A percentile compares a stretch with the other conserved stretches of the same genome.
These are phyloP conservation scores for Aspergillus arachidicola DNA, from an alignment of 2,329 filamentous ascomycete species.

Conservation along the genomic window DNA sequence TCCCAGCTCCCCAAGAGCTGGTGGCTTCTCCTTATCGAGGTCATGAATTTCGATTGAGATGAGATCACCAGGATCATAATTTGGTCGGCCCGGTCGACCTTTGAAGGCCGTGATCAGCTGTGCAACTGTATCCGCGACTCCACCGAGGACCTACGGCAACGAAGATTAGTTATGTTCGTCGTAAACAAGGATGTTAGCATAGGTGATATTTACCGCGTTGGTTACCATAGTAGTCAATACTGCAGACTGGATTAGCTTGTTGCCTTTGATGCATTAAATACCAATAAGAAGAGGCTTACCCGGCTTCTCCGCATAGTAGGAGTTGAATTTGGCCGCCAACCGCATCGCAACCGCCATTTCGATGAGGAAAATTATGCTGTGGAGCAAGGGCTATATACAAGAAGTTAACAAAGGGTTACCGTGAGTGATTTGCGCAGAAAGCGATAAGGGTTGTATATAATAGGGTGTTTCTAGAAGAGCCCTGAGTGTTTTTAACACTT, in stretches of 20 bases:
- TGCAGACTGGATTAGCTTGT: constrained; percentile 38
- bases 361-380: constrained; percentile 80
- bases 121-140: constrained; percentile 93
- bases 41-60: constrained; percentile 88
- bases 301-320: constrained; percentile 88
- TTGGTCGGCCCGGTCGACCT: constrained; percentile 63
- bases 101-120: constrained; percentile 83
- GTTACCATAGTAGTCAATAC: constrained; percentile 99
- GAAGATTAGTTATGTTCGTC: constrained; percentile 13
- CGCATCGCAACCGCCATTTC: constrained; percentile 86
- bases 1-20: constrained; percentile 66
- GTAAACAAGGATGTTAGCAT: neutral
- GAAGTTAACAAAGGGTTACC: neutral
- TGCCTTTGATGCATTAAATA: constrained; percentile 1
- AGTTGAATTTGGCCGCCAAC: constrained; percentile 84
- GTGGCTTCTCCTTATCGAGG: constrained; percentile 76
- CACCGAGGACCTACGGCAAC: constrained; percentile 69
- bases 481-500: constrained; percentile 21
- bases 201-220: constrained; percentile 70
- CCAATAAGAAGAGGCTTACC: constrained; percentile 53
- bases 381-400: constrained; percentile 73
- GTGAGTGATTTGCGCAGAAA: constrained; percentile 10
- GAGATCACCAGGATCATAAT: constrained; percentile 62
- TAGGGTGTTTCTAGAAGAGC: neutral
- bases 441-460: neutral